Conservation (phyloP, 345 rosid genomes). For the Kernera saxatilis region DNA sequence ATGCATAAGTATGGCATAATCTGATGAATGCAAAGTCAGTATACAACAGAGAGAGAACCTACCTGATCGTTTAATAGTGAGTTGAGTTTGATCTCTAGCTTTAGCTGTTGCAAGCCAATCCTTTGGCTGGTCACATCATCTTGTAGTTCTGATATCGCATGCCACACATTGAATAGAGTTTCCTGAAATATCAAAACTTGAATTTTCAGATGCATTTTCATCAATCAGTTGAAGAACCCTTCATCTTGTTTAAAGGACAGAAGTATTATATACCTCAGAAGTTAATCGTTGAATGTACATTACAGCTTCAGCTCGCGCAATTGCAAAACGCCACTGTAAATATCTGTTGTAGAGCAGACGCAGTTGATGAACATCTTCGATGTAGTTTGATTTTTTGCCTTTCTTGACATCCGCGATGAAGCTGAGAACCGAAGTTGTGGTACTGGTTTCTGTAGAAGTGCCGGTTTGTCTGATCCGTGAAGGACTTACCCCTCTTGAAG, state of each 20-base stretch:
- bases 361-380: constrained; percentile 92
- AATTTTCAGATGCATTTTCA: constrained; percentile 1
- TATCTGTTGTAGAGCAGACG: constrained; percentile 74
- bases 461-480: constrained; percentile 63
- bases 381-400: constrained; percentile 59
- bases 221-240: not conserved
- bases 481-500: constrained; percentile 78
- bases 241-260: not conserved
- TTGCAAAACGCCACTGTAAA: constrained; percentile 91
- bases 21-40: not conserved
- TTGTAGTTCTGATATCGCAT: constrained; percentile 50
- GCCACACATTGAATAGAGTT: constrained; percentile 69
- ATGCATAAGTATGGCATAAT: constrained; percentile 8
- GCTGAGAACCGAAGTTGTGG: constrained; percentile 76
- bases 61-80: constrained; percentile 71
- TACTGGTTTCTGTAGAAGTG: constrained; percentile 46
- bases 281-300: constrained; percentile 57
- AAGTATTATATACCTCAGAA: constrained; percentile 62
- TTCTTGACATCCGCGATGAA: constrained; percentile 77
- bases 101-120: constrained; percentile 60
- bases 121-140: constrained; percentile 65
- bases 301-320: constrained; percentile 67
- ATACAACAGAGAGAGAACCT: constrained; percentile 23
- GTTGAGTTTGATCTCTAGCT: constrained; percentile 70
- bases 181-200: constrained; percentile 46